Percentiles rank a stretch among this genome's conserved stretches.
These are phyloP conservation scores for Aspergillus coremiiformis DNA, from an alignment of 495 filamentous ascomycete species.

Conservation along the genomic window DNA sequence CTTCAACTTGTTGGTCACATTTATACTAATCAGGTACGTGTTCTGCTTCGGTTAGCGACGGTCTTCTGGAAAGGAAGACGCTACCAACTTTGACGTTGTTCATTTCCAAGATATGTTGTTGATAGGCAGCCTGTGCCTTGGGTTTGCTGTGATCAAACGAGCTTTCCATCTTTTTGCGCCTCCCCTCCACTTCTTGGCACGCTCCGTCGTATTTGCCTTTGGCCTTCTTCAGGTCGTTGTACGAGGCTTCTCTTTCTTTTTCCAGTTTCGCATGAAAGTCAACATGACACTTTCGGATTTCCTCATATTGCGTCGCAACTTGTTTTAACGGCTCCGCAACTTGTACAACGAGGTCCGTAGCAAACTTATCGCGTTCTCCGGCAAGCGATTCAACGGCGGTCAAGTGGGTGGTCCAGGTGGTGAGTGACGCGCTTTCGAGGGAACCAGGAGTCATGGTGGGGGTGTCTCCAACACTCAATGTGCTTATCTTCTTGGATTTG, in stretches of 20 bases:
- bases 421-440: constrained; percentile 90
- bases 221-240: constrained; percentile 77
- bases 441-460: constrained; percentile 91
- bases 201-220: constrained; percentile 89
- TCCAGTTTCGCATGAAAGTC: constrained; percentile 85
- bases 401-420: constrained; percentile 93
- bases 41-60: constrained; percentile 49
- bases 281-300: constrained; percentile 82
- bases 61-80: not conserved
- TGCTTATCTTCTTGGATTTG: constrained; percentile 83
- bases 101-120: constrained; percentile 88
- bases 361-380: constrained; percentile 79
- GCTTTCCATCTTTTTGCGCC: constrained; percentile 88
- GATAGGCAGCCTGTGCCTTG: constrained; percentile 84
- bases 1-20: constrained; percentile 93
- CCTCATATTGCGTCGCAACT: constrained; percentile 70
- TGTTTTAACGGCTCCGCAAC: constrained; percentile 80
- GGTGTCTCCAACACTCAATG: constrained; percentile 86
- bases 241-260: constrained; percentile 76
- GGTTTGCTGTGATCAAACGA: constrained; percentile 73
- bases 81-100: constrained; percentile 72
- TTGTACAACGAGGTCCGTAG: constrained; percentile 62
- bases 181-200: constrained; percentile 91
- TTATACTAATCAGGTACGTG: constrained; percentile 89
- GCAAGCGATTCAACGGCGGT: constrained; percentile 82